Conservation (phyloP, 1,284 basidiomycete species). For the Omphalotus olearius region DNA sequence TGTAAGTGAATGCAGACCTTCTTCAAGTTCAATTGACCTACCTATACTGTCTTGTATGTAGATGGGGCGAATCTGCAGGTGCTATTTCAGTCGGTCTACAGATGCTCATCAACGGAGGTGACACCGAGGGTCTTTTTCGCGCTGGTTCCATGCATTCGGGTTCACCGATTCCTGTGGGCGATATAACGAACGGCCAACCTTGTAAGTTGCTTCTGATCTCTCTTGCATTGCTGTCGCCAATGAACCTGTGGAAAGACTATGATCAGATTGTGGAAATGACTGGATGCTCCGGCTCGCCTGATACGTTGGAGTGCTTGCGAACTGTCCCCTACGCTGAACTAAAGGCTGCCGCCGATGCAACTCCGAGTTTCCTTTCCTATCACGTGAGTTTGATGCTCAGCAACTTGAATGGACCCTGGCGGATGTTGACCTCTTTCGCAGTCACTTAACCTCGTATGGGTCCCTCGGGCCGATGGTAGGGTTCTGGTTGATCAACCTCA, state of each 20-base stretch:
- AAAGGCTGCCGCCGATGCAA: conserved; percentile 38
- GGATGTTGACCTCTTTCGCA: conserved; percentile 9
- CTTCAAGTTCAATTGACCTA: neutral
- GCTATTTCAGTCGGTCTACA: conserved; percentile 48
- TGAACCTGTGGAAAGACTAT: conserved; percentile 26
- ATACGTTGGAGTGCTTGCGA: conserved; percentile 48
- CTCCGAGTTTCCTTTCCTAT: conserved; percentile 40
- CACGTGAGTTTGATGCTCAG: conserved; percentile 29
- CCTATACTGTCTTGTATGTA: conserved; percentile 17
- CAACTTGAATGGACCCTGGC: neutral
- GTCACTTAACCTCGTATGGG: conserved; percentile 39
- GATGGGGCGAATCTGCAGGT: conserved; percentile 58
- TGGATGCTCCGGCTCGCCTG: conserved; percentile 35
- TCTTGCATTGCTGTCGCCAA: neutral
- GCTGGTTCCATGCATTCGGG: conserved; percentile 52
- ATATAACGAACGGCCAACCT: conserved; percentile 35
- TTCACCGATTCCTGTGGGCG: conserved; percentile 37
- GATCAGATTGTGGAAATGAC: conserved; percentile 41
- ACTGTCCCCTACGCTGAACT: conserved; percentile 35
- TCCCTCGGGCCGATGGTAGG: conserved; percentile 48
- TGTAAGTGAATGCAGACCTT: conserved; percentile 30
- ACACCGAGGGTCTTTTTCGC: conserved; percentile 34
- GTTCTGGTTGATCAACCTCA: conserved; percentile 43
- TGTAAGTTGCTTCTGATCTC: neutral
- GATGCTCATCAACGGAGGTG: conserved; percentile 47